Conservation (phyloP, 345 rosid species). For the Rhodamnia argentea region DNA sequence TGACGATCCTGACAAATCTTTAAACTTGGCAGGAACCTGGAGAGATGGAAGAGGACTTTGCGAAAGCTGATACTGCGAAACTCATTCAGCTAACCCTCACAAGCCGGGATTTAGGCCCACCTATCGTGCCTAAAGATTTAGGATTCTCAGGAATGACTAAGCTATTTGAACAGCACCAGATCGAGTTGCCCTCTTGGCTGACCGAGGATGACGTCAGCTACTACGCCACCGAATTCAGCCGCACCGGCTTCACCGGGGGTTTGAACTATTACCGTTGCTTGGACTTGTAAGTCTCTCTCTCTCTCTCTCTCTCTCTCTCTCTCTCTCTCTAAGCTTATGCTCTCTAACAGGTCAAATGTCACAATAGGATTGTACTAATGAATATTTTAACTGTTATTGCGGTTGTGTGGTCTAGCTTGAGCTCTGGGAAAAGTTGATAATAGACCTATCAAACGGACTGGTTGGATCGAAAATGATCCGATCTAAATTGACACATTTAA, state of each 20-base stretch:
- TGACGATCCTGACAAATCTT: not conserved
- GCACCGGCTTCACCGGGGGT: slow-evolving; percentile 22
- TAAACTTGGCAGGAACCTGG: slow-evolving; percentile 37
- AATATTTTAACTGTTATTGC: not conserved
- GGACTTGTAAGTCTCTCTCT: slow-evolving; percentile 6
- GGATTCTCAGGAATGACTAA: slow-evolving; percentile 23
- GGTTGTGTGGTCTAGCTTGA: not conserved
- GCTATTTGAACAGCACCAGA: slow-evolving; percentile 1
- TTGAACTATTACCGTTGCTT: slow-evolving; percentile 31
- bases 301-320: not conserved
- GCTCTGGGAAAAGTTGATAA: not conserved
- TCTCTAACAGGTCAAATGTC: not conserved
- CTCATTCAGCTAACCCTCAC: slow-evolving; percentile 26
- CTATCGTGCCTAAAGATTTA: slow-evolving; percentile 14
- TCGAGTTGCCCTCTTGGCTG: slow-evolving; percentile 51
- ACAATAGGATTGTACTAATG: not conserved
- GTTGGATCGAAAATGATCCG: too few relatives aligned
- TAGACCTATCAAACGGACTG: too few relatives aligned
- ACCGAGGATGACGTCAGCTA: slow-evolving; percentile 24
- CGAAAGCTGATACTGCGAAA: slow-evolving; percentile 34
- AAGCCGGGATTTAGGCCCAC: slow-evolving; percentile 29
- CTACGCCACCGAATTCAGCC: slow-evolving; percentile 4
- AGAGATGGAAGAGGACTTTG: slow-evolving; percentile 56
- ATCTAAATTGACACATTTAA: too few relatives aligned
- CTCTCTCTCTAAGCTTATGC: not conserved